Evolutionary conservation across 2,329 filamentous ascomycete species (phyloP), one percentile per base, ranked within the genome.

Genomic region (Lachnellula arida): DNA sequence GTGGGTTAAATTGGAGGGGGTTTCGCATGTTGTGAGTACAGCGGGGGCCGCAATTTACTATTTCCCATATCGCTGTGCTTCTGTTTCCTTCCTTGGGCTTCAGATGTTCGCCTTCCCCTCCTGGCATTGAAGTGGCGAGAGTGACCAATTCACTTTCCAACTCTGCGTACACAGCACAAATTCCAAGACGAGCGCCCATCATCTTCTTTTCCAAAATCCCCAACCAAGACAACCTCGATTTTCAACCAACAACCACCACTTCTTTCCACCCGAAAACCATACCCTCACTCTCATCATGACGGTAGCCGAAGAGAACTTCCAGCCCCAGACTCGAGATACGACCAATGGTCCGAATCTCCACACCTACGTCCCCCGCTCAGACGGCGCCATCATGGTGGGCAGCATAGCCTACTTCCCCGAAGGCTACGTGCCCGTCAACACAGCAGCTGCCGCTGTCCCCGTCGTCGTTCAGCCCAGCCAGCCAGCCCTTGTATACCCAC

Each of bases 241-340:
- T 1, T 2, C 34, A 23, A 19, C 39, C 11, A 5, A 3, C n/a
- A n/a, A n/a, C n/a, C n/a, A n/a, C 39, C 17, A 28, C 34, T 25
- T 14, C 42, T 23, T 44, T 17, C 17, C 49, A 50, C 40, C 40
- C 14, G 12, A 52, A 71, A 73, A 56, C 3, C n/a, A 28, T 78
- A 79, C 62, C 70, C 71, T 50, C 19, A 40, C 25, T 5, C 9
- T 63, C n/a, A 76, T 73, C 60, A 56, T 57, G 49, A 72, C 28
- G 28, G 28, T 32, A 32, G 28, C 74, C 43, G 78, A 77, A 53
- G 67, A 79, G 49, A 77, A 81, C 67, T 84, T 80, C 63, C 79
- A 84, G 64, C 82, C 82, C 1, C 81, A 79, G 28, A 79, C 82
- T 15, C 80, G 81, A 3, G 79, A 82, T 61, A 82, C 81, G 15